A percentile compares a stretch with the other conserved stretches of the same genome.
Conservation (phyloP, 257 asterid species). For the Primulina tabacum region DNA sequence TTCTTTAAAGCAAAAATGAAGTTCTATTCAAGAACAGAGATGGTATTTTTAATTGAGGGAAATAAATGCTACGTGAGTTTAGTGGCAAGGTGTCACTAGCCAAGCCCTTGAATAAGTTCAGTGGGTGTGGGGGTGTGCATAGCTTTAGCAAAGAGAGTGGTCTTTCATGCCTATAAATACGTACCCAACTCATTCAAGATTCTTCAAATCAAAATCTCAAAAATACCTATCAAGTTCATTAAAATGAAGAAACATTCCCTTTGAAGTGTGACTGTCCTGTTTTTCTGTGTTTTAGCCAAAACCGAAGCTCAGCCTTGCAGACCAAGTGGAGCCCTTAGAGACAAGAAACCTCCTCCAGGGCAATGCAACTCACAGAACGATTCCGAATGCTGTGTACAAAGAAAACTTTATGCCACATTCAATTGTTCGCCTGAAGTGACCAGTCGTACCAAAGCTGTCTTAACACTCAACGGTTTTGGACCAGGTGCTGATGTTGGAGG, state of each 20-base stretch:
- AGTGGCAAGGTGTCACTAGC: no score
- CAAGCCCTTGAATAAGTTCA: background rate
- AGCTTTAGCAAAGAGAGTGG: background rate
- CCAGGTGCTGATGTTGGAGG: constrained; percentile 34
- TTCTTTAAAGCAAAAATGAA: no score
- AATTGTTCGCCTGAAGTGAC: constrained; percentile 30
- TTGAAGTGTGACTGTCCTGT: background rate
- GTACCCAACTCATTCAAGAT: background rate
- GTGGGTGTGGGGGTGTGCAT: background rate
- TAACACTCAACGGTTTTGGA: constrained; percentile 30
- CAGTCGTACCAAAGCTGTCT: constrained; percentile 29
- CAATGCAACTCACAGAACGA: constrained; percentile 26
- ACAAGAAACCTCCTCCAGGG: constrained; percentile 23
- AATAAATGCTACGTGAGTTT: no score
- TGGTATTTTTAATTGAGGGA: no score
- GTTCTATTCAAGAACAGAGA: no score
- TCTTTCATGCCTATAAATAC: background rate
- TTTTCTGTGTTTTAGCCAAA: background rate
- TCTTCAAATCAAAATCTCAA: background rate
- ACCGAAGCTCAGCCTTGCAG: constrained; percentile 22
- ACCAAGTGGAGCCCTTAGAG: constrained; percentile 33
- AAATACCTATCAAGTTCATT: background rate
- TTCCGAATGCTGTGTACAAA: constrained; percentile 27
- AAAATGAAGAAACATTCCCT: background rate
- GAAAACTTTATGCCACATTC: constrained; percentile 28